Percentiles rank a stretch among this genome's conserved stretches.
These are phyloP conservation scores for Aspergillus viridinutans DNA, from an alignment of 2,329 filamentous ascomycete species.

Conservation along the genomic window DNA sequence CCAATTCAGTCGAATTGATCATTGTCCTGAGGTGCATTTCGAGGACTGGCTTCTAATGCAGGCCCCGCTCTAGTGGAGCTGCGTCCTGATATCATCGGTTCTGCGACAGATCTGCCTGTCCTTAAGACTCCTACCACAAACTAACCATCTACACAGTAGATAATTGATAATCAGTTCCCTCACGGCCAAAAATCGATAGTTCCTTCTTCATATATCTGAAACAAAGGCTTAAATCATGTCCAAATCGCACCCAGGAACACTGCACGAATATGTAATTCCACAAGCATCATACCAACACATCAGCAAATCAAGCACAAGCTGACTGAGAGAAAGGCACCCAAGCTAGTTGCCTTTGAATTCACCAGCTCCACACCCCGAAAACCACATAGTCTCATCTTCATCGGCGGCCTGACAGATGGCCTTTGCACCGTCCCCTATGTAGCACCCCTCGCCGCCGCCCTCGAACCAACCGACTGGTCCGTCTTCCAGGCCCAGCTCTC, in stretches of 20 bases:
- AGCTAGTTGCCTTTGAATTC: conserved; percentile 42
- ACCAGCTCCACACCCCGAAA: conserved; percentile 23
- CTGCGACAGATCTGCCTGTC: neutral
- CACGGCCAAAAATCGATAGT: neutral
- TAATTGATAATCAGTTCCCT: neutral
- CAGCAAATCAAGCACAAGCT: neutral
- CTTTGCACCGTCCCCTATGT: conserved; percentile 54
- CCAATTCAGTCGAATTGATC: neutral
- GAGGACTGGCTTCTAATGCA: neutral
- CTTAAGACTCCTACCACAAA: neutral
- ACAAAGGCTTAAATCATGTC: conserved; percentile 10
- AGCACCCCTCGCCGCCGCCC: conserved; percentile 43
- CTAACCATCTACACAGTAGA: neutral
- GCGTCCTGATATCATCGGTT: neutral
- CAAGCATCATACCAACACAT: neutral
- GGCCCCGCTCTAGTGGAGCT: neutral
- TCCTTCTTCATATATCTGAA: neutral
- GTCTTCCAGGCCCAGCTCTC: conserved; percentile 50
- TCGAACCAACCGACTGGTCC: conserved; percentile 50
- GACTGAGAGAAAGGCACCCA: conserved; percentile 29
- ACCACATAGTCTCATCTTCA: conserved; percentile 52
- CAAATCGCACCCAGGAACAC: conserved; percentile 26
- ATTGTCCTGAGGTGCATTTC: neutral
- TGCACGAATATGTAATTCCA: conserved; percentile 35
- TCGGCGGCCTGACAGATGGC: conserved; percentile 58